Evolutionary conservation across 108 stramenopile species (phyloP).

Genomic region (Nitzschia sp.): DNA sequence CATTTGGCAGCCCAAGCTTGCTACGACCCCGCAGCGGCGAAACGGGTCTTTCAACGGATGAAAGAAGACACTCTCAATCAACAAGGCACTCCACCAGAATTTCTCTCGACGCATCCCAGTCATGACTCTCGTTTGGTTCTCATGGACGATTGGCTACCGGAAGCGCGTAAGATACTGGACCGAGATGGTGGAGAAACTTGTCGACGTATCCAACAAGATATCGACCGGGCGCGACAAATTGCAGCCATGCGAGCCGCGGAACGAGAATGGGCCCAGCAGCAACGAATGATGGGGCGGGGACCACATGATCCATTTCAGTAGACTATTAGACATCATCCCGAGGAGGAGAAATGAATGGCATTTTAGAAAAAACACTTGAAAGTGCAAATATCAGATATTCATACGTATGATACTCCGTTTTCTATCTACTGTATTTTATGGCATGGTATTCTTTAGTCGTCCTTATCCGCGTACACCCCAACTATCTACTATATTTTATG

Average conservation of each 20-base stretch:
- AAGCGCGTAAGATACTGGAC: slow-evolving; percentile 50
- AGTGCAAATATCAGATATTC: background rate
- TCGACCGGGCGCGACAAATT: slow-evolving; percentile 51
- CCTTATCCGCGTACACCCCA: slow-evolving; percentile 21
- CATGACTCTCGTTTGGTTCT: slow-evolving; percentile 59
- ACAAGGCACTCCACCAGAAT: slow-evolving; percentile 60
- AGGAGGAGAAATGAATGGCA: background rate
- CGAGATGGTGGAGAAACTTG: slow-evolving; percentile 59
- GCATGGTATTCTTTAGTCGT: background rate
- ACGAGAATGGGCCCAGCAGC: slow-evolving; percentile 8
- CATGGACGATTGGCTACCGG: slow-evolving; percentile 73
- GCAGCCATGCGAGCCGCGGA: slow-evolving; percentile 34
- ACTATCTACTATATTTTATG: background rate
- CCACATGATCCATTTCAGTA: background rate
- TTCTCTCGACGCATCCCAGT: slow-evolving; percentile 79
- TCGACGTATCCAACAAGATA: slow-evolving; percentile 51
- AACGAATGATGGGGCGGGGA: background rate
- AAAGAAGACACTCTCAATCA: slow-evolving; percentile 24
- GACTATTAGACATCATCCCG: too few relatives aligned
- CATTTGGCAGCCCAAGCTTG: slow-evolving; percentile 71
- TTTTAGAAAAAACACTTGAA: background rate
- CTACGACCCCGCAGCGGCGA: slow-evolving; percentile 78
- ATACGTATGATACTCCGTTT: too few relatives aligned
- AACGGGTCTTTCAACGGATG: slow-evolving; percentile 62
- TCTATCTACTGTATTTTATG: background rate